These are phyloP conservation scores for Dipteronia dyeriana DNA, from an alignment of 345 rosid species.

Conservation along the genomic window DNA sequence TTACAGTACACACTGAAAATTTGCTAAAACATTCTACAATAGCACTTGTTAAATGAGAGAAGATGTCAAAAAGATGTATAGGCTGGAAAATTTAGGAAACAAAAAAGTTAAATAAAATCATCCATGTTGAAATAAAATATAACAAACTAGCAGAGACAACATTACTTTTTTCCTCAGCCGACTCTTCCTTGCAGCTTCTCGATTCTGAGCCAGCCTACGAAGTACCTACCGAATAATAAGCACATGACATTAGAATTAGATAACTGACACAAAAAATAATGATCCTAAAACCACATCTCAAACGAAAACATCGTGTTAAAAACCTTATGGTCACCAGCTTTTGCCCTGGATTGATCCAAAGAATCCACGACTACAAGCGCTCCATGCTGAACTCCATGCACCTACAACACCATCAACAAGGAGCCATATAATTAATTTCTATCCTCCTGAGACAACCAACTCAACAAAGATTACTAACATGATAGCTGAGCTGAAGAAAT, in stretches of 20 bases:
- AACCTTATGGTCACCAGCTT: constrained; percentile 70
- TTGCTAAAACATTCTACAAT: neutral
- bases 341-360: constrained; percentile 58
- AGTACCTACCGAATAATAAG: constrained; percentile 46
- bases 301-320: neutral
- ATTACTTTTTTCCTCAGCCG: constrained; percentile 87
- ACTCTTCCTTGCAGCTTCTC: constrained; percentile 98
- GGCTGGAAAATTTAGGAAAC: neutral
- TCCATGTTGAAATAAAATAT: neutral
- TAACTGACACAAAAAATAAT: neutral
- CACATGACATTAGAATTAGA: neutral
- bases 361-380: constrained; percentile 52
- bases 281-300: neutral
- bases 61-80: neutral
- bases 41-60: neutral
- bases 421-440: neutral
- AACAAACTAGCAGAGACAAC: neutral
- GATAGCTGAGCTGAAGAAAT: neutral
- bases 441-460: neutral
- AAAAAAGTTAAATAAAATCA: neutral
- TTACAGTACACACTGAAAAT: no score
- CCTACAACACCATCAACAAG: constrained; percentile 30
- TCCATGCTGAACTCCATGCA: constrained; percentile 49
- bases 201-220: constrained; percentile 84
- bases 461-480: neutral